Evolutionary conservation across 495 filamentous ascomycete genomes (phyloP), one percentile per base, ranked within the genome.

Genomic region (Penicillium subrubescens): DNA sequence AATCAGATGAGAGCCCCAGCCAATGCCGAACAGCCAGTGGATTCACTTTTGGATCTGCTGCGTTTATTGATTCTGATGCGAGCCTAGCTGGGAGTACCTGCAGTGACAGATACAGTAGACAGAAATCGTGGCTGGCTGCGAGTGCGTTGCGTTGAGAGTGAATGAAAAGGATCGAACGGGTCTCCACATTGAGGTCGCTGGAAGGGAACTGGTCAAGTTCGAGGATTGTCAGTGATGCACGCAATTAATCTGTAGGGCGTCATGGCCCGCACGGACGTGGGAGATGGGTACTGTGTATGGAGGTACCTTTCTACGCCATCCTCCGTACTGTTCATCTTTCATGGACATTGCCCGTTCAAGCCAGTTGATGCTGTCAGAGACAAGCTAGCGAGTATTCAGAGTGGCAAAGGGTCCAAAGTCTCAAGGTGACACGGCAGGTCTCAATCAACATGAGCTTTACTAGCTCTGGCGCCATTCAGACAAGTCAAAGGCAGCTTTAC

Each of bases 91-190:
- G 41, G 61, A 71, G 68, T 68, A 68, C 68, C 68, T 71, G 68
- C 68, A 71, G 68, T 59, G 61, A 62, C 64, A 56, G 61, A 56
- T 64, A 34, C 29, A 34, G 51, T 8, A 31, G 46, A 58, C 46
- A 50, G 15, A 33, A 2, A 59, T 56, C 54, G 61, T 70, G 67
- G 67, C 67, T 70, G 67, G 64, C 67, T 70, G 67, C 54, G 57
- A 62, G 66, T 61, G 66, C 53, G 48, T 39, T 34, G 35, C 27
- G 35, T 44, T 50, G 15, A 0, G 12, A 60, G 15, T 37, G 1
- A 52, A 8, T 58, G 55, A 56, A 41, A 23, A 15, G 17, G 1
- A 5, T 53, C 23, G 35, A 53, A 52, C 5, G 1, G 1, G 48
- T 54, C 59, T 41, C 46, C 59, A 61, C 48, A 29, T 12, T 5